Evolutionary conservation across 805 yeast genomes (phyloP), one percentile per base, ranked within the genome.

Genomic region (Pichia cephalocereana): DNA sequence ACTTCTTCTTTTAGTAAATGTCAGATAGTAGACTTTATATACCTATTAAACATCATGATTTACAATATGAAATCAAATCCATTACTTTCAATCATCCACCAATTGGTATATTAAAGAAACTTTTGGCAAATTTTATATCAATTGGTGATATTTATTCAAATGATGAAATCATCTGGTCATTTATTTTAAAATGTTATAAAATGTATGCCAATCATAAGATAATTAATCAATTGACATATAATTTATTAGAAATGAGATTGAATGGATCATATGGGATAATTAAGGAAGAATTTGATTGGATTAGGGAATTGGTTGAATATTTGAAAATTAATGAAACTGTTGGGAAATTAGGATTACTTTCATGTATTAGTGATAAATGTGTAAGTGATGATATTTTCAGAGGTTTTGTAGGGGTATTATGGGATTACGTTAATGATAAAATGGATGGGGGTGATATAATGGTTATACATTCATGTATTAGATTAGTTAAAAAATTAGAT

Each of bases 51-150:
- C 64, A 67, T 3, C 49, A 60, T 4, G 71, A 67, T 46, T 48
- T 68, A 2, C 46, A 53, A 11, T 49, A 55, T 14, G 72, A 68
- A 45, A 54, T 66, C 18, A 54, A 51, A 17, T 57, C 55, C 14
- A 56, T 69, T 28, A 73, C 70, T 59, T 72, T 71, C 55, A 56
- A 67, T 18, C 69, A 64, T 45, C 55, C 66, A 3, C 59, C 62
- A 26, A 60, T 56, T 4, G 66, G 69, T 11, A 74, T 81, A 1
- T 62, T 91, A 58, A 82, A 82, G 62, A 85, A 84, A 58, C 75
- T 88, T 28, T 72, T 90, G 8, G 91, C 96, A 40, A 90, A 89
- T 64, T 75, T 88, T 64, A 83, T 95, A 7, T 72, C 88, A 65
- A 88, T 89, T 44, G 87, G 86, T 62, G 75, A 75, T 48, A 96